These are phyloP conservation scores for Metarhizium robertsii DNA, from an alignment of 2,329 filamentous ascomycete genomes.

Conservation along the genomic window DNA sequence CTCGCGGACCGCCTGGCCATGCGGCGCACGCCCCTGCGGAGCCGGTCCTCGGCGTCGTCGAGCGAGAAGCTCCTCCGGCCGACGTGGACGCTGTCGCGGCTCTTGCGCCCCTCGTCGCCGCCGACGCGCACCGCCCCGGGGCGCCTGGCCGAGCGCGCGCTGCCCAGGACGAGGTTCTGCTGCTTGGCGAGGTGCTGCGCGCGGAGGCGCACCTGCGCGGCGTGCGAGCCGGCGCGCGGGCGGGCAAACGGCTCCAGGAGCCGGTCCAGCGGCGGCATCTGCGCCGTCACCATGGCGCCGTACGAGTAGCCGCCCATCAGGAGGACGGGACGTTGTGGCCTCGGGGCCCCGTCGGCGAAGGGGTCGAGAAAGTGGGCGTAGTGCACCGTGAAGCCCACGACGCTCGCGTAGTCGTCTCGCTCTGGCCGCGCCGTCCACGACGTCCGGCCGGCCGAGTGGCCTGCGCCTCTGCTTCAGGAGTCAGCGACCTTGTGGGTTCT, in stretches of 20 bases:
- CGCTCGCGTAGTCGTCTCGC: conserved; percentile 69
- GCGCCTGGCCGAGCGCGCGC: conserved; percentile 22
- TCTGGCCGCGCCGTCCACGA: conserved; percentile 84
- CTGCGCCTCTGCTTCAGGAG: conserved; percentile 55
- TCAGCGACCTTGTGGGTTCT: neutral
- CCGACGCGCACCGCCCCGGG: conserved; percentile 37
- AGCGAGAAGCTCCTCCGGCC: conserved; percentile 26
- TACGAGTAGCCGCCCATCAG: conserved; percentile 83
- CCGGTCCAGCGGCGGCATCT: conserved; percentile 53
- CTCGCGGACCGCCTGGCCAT: conserved; percentile 28
- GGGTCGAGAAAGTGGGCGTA: conserved; percentile 56
- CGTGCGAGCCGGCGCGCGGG: conserved; percentile 43
- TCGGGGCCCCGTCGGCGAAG: conserved; percentile 11
- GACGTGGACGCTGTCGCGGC: conserved; percentile 21
- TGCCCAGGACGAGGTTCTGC: conserved; percentile 40
- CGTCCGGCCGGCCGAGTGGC: conserved; percentile 63
- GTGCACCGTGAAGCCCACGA: conserved; percentile 69
- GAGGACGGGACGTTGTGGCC: conserved; percentile 16
- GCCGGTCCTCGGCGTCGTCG: conserved; percentile 35
- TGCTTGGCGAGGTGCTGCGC: conserved; percentile 60
- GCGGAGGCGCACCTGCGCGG: conserved; percentile 60
- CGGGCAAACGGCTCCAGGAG: conserved; percentile 52
- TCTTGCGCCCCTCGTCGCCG: conserved; percentile 36
- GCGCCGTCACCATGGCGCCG: conserved; percentile 70
- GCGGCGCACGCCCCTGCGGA: conserved; percentile 33